Percentiles rank a stretch among this genome's conserved stretches.
Conservation (phyloP, 176 grass and related monocot species). For the Phyllostachys edulis region DNA sequence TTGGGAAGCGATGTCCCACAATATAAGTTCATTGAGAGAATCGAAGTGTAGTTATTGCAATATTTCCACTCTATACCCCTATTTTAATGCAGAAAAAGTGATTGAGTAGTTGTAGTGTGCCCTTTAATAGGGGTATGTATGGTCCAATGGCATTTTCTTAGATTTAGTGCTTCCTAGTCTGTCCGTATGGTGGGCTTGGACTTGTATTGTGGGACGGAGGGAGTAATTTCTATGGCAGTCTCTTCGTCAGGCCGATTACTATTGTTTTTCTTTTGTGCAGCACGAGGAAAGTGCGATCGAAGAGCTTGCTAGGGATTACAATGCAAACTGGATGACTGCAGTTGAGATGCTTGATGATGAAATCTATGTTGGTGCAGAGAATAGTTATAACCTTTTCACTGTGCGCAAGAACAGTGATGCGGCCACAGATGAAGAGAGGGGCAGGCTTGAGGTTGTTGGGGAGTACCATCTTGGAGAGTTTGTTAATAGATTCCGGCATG, state of each 20-base stretch:
- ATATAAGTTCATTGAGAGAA: no score
- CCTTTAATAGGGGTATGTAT: no score
- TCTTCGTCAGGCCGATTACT: background rate
- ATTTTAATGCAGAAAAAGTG: no score
- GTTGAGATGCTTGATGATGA: conserved; percentile 96
- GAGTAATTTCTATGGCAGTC: background rate
- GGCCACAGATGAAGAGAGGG: conserved; percentile 84
- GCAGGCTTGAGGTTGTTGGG: conserved; percentile 75
- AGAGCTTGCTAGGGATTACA: conserved; percentile 83
- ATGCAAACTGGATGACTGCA: conserved; percentile 92
- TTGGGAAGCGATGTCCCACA: no score
- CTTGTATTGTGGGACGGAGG: no score
- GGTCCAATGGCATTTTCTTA: no score
- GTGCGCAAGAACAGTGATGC: conserved; percentile 97
- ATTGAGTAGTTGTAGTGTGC: no score
- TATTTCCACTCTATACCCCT: no score
- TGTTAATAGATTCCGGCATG: conserved; percentile 77
- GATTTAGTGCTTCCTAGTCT: no score
- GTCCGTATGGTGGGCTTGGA: no score
- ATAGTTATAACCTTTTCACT: conserved; percentile 81
- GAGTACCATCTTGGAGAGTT: conserved; percentile 95
- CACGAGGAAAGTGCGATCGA: conserved; percentile 89
- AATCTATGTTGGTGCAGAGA: conserved; percentile 85
- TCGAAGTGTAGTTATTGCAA: no score
- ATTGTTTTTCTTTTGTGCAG: conserved; percentile 29